Evolutionary conservation across 164 flowering plant genomes (phyloP).

Genomic region (Vitis labrusca): DNA sequence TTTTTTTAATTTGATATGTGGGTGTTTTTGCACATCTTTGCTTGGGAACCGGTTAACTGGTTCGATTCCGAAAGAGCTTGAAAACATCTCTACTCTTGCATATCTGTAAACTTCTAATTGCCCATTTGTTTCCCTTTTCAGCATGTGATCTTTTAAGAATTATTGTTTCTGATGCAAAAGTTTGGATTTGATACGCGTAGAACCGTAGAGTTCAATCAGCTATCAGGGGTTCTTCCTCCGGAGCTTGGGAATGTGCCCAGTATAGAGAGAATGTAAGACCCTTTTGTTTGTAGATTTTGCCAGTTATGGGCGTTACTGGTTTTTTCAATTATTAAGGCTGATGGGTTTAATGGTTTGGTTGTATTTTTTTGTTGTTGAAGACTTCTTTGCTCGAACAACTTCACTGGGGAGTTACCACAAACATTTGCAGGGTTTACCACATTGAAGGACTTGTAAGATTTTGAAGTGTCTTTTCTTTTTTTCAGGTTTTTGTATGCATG

Average conservation of each 20-base stretch:
- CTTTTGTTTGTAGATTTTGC: background rate
- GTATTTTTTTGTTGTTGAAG: conserved; percentile 18
- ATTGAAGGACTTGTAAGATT: conserved; percentile 46
- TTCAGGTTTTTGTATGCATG: too few species aligned
- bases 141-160: background rate
- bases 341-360: background rate
- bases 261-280: conserved; percentile 30
- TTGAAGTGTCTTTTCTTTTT: background rate
- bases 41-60: conserved; percentile 67
- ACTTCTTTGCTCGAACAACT: conserved; percentile 37
- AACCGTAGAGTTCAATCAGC: conserved; percentile 25
- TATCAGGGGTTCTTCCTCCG: conserved; percentile 39
- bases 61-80: conserved; percentile 59
- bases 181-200: background rate
- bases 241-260: conserved; percentile 36
- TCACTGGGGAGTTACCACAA: conserved; percentile 49
- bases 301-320: background rate
- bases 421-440: conserved; percentile 35
- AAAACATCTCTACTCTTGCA: conserved; percentile 52
- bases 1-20: background rate
- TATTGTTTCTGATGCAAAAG: too few species aligned
- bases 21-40: conserved; percentile 40
- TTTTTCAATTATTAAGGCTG: background rate
- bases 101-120: conserved; percentile 26
- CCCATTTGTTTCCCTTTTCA: background rate